phyloP scores from a whole-genome alignment of 2,329 filamentous ascomycete genomes.

The Xylariaceae sp. region DNA sequence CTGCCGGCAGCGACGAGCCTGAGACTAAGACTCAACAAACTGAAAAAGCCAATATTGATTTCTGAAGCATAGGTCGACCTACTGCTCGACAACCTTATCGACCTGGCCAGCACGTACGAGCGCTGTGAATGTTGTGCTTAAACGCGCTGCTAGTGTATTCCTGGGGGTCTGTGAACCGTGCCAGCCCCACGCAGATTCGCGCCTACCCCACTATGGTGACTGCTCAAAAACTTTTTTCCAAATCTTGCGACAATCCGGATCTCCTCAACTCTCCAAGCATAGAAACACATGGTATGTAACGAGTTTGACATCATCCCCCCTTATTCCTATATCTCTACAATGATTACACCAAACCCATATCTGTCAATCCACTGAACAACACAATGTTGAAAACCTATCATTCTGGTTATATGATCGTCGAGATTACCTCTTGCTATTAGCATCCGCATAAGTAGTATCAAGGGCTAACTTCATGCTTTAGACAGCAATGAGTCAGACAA shows the following conservation, averaged over 20 bases:
- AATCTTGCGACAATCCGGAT: constrained; percentile 9
- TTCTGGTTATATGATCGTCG: constrained; percentile 40
- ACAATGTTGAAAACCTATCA: constrained; percentile 48
- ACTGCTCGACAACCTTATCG: no score
- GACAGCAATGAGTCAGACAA: constrained; percentile 4
- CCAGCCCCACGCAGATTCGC: neutral
- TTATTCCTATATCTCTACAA: constrained; percentile 29
- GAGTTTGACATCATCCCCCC: constrained; percentile 20
- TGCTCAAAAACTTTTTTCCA: constrained; percentile 20
- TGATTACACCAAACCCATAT: constrained; percentile 65
- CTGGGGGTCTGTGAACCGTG: neutral
- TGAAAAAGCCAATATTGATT: constrained; percentile 69
- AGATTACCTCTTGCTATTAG: constrained; percentile 27
- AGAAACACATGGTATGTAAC: constrained; percentile 12
- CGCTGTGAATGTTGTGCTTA: constrained; percentile 1
- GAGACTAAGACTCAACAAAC: constrained; percentile 45
- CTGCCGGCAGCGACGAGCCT: constrained; percentile 66
- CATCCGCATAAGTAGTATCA: neutral
- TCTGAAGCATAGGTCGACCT: constrained; percentile 42
- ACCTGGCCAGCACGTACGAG: neutral
- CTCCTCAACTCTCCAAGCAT: constrained; percentile 13
- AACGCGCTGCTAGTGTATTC: constrained; percentile 1
- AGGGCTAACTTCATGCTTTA: no score
- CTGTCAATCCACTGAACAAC: constrained; percentile 77
- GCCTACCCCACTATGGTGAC: neutral